A percentile compares a stretch with the other conserved stretches of the same genome.
phyloP scores from a whole-genome alignment of 2,329 filamentous ascomycete species.

The Fusarium chuoi region DNA sequence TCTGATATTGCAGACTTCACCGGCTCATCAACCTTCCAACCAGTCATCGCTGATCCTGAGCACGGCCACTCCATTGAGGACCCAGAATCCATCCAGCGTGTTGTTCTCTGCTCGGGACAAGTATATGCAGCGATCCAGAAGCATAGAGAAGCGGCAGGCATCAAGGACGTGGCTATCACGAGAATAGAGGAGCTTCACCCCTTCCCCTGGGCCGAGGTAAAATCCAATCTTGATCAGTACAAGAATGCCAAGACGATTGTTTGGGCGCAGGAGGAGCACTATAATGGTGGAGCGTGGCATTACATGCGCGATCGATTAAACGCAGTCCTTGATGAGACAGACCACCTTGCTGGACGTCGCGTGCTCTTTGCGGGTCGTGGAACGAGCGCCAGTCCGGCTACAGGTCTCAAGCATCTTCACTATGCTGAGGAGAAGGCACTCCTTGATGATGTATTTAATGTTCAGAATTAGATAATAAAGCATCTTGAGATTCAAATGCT shows the following conservation, averaged over 20 bases:
- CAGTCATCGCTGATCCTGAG: slow-evolving; percentile 90
- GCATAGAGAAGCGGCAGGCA: neutral
- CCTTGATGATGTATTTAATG: slow-evolving; percentile 16
- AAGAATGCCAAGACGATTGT: slow-evolving; percentile 33
- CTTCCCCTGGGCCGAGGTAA: slow-evolving; percentile 40
- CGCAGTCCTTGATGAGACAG: slow-evolving; percentile 13
- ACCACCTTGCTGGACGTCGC: neutral
- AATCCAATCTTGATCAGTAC: slow-evolving; percentile 36
- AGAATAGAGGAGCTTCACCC: slow-evolving; percentile 38
- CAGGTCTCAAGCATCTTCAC: slow-evolving; percentile 24
- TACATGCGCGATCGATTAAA: slow-evolving; percentile 39
- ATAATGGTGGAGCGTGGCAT: slow-evolving; percentile 42
- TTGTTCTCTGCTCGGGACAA: slow-evolving; percentile 93
- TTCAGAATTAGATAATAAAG: neutral
- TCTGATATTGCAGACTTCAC: slow-evolving; percentile 90
- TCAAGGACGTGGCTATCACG: neutral
- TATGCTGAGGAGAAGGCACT: slow-evolving; percentile 24
- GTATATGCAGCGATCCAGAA: slow-evolving; percentile 71
- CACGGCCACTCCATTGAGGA: slow-evolving; percentile 81
- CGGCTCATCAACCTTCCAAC: slow-evolving; percentile 87
- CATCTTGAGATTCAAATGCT: too few species aligned
- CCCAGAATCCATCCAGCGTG: slow-evolving; percentile 86
- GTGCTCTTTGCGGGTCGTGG: slow-evolving; percentile 24
- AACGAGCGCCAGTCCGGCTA: slow-evolving; percentile 26
- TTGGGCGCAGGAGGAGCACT: slow-evolving; percentile 43